phyloP scores from a whole-genome alignment of 805 yeast genomes.

The Starmerella bombi region DNA sequence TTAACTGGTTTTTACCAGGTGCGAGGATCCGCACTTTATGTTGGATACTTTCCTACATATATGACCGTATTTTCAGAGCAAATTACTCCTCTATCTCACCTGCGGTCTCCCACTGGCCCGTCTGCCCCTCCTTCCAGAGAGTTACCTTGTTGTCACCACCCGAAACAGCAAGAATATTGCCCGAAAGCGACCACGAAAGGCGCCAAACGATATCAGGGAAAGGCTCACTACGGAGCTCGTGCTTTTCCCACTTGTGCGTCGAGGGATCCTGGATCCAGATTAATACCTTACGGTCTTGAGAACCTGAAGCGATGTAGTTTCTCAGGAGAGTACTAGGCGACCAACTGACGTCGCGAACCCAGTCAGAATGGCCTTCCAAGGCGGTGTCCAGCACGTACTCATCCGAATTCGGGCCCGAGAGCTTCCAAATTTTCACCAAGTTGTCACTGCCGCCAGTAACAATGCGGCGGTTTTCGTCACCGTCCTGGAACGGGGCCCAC shows the following conservation, averaged over 20 bases:
- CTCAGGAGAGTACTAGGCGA: constrained; percentile 79
- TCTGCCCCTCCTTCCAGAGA: constrained; percentile 87
- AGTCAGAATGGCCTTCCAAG: constrained; percentile 83
- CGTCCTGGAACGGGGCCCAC: constrained; percentile 53
- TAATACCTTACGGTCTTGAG: constrained; percentile 88
- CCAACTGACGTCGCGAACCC: constrained; percentile 99
- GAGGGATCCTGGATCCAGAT: constrained; percentile 79
- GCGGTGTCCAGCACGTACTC: constrained; percentile 56
- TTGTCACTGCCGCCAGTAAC: constrained; percentile 95
- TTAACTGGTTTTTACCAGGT: too few relatives aligned
- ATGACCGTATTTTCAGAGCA: neutral
- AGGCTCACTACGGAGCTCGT: constrained; percentile 56
- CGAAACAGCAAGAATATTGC: constrained; percentile 85
- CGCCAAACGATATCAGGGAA: constrained; percentile 98
- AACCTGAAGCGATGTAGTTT: constrained; percentile 88
- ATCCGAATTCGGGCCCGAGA: constrained; percentile 34
- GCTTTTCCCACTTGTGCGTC: constrained; percentile 63
- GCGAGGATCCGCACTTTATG: too few relatives aligned
- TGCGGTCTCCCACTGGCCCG: constrained; percentile 94
- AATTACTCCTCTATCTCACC: constrained; percentile 77
- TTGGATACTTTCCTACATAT: too few relatives aligned
- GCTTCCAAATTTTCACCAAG: constrained; percentile 81
- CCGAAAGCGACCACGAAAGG: constrained; percentile 93
- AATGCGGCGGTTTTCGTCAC: constrained; percentile 44
- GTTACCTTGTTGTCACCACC: constrained; percentile 96